phyloP scores from a whole-genome alignment of 306 rosid species.

The Ziziphus jujuba region DNA sequence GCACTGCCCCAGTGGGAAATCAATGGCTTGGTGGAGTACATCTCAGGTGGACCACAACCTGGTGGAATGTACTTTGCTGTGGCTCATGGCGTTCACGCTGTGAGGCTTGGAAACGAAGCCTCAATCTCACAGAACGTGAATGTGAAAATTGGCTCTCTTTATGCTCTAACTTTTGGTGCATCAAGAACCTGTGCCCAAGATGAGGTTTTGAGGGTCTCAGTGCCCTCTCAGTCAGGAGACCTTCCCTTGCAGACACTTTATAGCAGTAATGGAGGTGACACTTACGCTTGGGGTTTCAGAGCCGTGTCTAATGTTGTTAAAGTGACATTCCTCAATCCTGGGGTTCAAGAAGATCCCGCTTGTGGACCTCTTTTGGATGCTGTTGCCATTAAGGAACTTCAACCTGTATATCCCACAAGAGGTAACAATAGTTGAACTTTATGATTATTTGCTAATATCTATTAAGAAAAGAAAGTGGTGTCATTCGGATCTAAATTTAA shows the following conservation, averaged over 20 bases:
- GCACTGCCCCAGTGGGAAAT: slow-evolving; percentile 86
- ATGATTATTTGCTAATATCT: background rate
- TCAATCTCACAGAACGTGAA: slow-evolving; percentile 75
- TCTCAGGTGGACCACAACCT: slow-evolving; percentile 86
- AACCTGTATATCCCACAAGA: slow-evolving; percentile 64
- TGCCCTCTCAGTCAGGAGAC: slow-evolving; percentile 71
- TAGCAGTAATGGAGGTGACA: slow-evolving; percentile 76
- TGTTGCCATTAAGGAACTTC: slow-evolving; percentile 80
- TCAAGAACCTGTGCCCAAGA: slow-evolving; percentile 98
- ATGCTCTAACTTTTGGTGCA: slow-evolving; percentile 85
- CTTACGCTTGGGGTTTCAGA: slow-evolving; percentile 75
- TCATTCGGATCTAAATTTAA: background rate
- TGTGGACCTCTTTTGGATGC: slow-evolving; percentile 97
- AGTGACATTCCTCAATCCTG: slow-evolving; percentile 86
- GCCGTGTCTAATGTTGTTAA: slow-evolving; percentile 45
- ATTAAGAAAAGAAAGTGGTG: background rate
- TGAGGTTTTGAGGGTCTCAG: slow-evolving; percentile 76
- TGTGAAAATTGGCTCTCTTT: slow-evolving; percentile 58
- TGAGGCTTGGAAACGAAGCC: slow-evolving; percentile 93
- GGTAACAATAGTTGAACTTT: slow-evolving; percentile 35
- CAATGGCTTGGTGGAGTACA: slow-evolving; percentile 83
- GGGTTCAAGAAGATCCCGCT: slow-evolving; percentile 86
- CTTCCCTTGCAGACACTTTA: slow-evolving; percentile 89
- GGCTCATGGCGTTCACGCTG: slow-evolving; percentile 84
- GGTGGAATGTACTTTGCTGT: slow-evolving; percentile 91